Percentiles rank a stretch among this genome's conserved stretches.
Conservation (phyloP, 305 asterid species). For the Solanum hybrid region DNA sequence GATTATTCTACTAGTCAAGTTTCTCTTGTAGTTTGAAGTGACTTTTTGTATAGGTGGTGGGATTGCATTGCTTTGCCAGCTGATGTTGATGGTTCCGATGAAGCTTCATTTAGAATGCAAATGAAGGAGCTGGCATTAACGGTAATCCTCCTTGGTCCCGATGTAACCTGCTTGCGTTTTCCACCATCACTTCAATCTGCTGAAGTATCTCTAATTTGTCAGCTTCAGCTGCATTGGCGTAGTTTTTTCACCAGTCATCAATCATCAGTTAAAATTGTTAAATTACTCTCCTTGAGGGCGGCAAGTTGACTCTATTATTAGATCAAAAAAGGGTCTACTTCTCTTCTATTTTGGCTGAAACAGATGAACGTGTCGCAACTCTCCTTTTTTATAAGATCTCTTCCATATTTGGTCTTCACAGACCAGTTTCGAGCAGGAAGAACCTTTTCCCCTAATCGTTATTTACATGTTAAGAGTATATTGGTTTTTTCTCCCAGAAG, state of each 20-base stretch:
- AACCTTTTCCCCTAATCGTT: background rate
- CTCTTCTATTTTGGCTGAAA: constrained; percentile 1
- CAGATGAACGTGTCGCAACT: background rate
- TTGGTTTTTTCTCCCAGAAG: background rate
- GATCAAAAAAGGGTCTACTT: background rate
- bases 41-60: constrained; percentile 71
- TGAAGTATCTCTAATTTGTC: constrained; percentile 4
- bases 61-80: constrained; percentile 82
- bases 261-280: background rate
- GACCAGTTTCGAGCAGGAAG: background rate
- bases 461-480: background rate
- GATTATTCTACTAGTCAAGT: background rate
- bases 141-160: constrained; percentile 34
- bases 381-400: background rate
- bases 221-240: background rate
- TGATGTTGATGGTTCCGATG: constrained; percentile 61
- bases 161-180: background rate
- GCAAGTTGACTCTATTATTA: background rate
- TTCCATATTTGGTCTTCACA: background rate
- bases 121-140: constrained; percentile 72
- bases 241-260: background rate
- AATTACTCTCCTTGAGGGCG: background rate
- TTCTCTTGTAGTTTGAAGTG: background rate
- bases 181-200: background rate
- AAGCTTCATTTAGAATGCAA: constrained; percentile 60